Evolutionary conservation across 1,284 basidiomycete species (phyloP).

Genomic region (Phlebopus sp.): DNA sequence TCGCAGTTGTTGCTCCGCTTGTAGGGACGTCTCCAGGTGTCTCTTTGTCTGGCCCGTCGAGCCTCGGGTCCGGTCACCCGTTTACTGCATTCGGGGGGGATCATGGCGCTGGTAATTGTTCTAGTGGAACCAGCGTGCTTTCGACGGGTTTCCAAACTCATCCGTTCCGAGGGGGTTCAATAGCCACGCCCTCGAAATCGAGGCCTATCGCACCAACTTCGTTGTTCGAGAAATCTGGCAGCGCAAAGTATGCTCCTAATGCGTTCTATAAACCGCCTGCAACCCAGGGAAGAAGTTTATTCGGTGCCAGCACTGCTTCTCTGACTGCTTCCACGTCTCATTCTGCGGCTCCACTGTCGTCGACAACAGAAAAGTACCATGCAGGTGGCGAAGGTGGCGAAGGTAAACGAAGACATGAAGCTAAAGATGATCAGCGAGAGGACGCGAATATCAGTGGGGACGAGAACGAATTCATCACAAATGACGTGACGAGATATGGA

Average conservation of each 20-base stretch:
- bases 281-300: conserved; percentile 17
- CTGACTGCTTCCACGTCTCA: background rate
- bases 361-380: background rate
- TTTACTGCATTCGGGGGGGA: too few species aligned
- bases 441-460: conserved; percentile 5
- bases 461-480: background rate
- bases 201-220: conserved; percentile 31
- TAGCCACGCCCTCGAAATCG: conserved; percentile 15
- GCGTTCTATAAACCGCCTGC: conserved; percentile 59
- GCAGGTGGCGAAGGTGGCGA: conserved; percentile 3
- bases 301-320: background rate
- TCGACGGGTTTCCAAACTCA: background rate
- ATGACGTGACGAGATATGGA: conserved; percentile 5
- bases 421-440: conserved; percentile 18
- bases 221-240: conserved; percentile 42
- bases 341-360: conserved; percentile 8
- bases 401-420: background rate
- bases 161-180: conserved; percentile 10
- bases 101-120: too few species aligned
- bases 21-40: background rate
- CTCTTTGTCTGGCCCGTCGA: too few species aligned
- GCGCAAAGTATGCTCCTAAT: conserved; percentile 50
- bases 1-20: background rate
- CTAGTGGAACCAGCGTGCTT: too few species aligned
- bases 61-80: too few species aligned